These are phyloP conservation scores for Eimeria tenella DNA, from an alignment of 169 alveolate species.

Conservation along the genomic window DNA sequence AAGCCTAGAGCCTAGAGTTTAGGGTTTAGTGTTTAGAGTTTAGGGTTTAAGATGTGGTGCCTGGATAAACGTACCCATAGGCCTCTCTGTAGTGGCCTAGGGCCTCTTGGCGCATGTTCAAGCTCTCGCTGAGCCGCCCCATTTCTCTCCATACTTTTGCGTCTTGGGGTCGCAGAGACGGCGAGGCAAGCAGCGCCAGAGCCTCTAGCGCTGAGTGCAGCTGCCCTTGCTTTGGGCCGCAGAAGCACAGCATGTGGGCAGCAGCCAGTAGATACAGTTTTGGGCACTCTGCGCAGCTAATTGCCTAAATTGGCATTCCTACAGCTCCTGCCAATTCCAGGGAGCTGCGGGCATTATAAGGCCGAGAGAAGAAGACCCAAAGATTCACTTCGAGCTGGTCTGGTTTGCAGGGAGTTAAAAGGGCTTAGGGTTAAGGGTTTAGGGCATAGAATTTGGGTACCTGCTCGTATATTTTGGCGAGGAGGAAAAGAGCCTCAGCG, in stretches of 20 bases:
- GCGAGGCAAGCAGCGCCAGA: constrained; percentile 62
- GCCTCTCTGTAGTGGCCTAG: constrained; percentile 63
- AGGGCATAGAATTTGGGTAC: background rate
- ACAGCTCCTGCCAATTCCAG: too few species aligned
- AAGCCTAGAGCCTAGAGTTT: too few species aligned
- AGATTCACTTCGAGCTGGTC: too few species aligned
- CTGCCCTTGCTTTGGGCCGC: background rate
- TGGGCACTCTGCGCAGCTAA: too few species aligned
- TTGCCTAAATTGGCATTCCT: too few species aligned
- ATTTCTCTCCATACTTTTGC: constrained; percentile 39
- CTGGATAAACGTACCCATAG: background rate
- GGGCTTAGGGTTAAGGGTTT: background rate
- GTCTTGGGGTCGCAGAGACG: constrained; percentile 45
- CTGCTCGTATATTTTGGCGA: constrained; percentile 58
- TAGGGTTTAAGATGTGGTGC: too few species aligned
- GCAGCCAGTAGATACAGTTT: too few species aligned
- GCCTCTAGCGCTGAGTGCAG: constrained; percentile 35
- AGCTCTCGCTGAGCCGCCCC: constrained; percentile 55
- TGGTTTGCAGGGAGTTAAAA: too few species aligned
- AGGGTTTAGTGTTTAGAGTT: too few species aligned
- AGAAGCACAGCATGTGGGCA: background rate
- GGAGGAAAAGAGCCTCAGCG: constrained; percentile 74
- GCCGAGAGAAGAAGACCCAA: too few species aligned
- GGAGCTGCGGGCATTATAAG: too few species aligned
- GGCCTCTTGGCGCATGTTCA: constrained; percentile 51